phyloP scores from a whole-genome alignment of 495 filamentous ascomycete species.

The Talaromyces proteolyticus region DNA sequence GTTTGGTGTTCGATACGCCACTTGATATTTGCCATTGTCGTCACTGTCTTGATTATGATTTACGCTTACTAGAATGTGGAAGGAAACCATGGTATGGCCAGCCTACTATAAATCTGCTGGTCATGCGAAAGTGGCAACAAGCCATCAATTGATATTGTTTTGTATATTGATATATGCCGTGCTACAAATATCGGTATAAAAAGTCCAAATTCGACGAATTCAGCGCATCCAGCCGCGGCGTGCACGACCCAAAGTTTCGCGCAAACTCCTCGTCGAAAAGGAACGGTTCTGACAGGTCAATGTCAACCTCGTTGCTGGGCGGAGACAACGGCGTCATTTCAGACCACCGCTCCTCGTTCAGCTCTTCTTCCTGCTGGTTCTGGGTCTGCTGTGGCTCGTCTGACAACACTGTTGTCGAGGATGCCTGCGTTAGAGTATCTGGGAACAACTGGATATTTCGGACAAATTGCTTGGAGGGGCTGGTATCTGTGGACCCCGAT shows the following conservation, averaged over 20 bases:
- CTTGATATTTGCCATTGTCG: not conserved
- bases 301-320: constrained; percentile 9
- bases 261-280: constrained; percentile 30
- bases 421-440: not conserved
- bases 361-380: not conserved
- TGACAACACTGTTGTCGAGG: not conserved
- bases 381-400: not conserved
- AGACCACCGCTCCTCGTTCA: not conserved
- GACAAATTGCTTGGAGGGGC: constrained; percentile 9
- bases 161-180: too few relatives aligned
- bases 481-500: too few relatives aligned
- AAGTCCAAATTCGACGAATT: constrained; percentile 35
- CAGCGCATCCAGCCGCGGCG: constrained; percentile 26
- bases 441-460: constrained; percentile 12
- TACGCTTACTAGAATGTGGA: not conserved
- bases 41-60: not conserved
- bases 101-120: too few relatives aligned
- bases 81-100: not conserved
- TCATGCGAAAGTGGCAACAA: too few relatives aligned
- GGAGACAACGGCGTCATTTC: constrained; percentile 3
- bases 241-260: constrained; percentile 20
- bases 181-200: constrained; percentile 35
- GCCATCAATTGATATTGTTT: too few relatives aligned
- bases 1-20: not conserved
- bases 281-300: constrained; percentile 32